Conservation (phyloP, 1,284 basidiomycete species). For the Cystobasidiaceae sp. region DNA sequence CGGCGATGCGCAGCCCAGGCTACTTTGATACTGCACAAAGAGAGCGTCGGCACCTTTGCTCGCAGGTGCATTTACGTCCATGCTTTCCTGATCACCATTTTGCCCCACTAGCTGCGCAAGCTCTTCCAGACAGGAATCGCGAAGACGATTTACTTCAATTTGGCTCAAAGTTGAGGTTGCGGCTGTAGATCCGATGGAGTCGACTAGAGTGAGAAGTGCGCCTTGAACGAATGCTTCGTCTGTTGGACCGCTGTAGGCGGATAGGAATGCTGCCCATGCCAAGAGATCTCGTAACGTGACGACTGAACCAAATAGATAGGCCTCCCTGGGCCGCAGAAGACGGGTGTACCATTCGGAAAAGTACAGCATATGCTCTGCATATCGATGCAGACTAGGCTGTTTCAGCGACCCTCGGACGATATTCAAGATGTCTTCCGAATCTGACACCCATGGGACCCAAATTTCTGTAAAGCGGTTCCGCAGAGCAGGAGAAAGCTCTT, state of each 20-base stretch:
- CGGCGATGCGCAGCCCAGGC: constrained; percentile 42
- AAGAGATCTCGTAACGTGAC: constrained; percentile 73
- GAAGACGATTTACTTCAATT: neutral
- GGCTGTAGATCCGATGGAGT: constrained; percentile 44
- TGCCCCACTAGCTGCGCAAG: neutral
- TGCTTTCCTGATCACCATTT: neutral
- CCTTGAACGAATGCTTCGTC: constrained; percentile 46
- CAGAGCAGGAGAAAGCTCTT: constrained; percentile 93
- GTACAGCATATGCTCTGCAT: constrained; percentile 65
- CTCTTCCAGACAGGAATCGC: neutral
- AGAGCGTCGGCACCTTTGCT: too few species aligned
- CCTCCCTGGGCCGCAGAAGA: constrained; percentile 61
- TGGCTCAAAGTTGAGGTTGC: constrained; percentile 1
- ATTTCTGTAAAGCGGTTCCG: constrained; percentile 99
- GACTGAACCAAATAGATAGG: constrained; percentile 56
- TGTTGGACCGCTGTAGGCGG: constrained; percentile 47
- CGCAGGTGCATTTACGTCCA: too few species aligned
- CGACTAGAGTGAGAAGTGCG: constrained; percentile 48
- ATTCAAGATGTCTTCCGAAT: constrained; percentile 66
- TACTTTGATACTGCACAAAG: too few species aligned
- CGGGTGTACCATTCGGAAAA: constrained; percentile 76
- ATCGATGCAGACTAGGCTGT: constrained; percentile 54
- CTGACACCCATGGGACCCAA: constrained; percentile 87
- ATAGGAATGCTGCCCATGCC: constrained; percentile 87
- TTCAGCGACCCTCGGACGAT: constrained; percentile 75